phyloP scores from a whole-genome alignment of 331 rosid species.

The Stylosanthes scabra region DNA sequence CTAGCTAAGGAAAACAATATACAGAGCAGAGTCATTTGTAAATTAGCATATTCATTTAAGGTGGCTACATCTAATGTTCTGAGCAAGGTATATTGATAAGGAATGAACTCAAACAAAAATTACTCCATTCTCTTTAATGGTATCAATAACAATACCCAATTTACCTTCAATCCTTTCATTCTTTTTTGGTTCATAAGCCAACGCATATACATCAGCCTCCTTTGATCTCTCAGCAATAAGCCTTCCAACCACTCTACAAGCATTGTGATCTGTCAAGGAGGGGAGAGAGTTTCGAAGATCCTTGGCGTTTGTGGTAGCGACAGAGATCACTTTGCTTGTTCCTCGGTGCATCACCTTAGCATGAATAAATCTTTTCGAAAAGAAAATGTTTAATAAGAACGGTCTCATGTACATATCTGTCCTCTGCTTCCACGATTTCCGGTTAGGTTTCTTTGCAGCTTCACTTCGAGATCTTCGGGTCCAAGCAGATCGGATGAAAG shows the following conservation, averaged over 20 bases:
- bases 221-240: constrained; percentile 86
- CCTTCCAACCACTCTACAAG: constrained; percentile 74
- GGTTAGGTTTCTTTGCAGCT: constrained; percentile 66
- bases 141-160: constrained; percentile 78
- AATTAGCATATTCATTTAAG: constrained; percentile 12
- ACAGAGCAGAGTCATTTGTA: constrained; percentile 20
- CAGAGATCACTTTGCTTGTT: constrained; percentile 91
- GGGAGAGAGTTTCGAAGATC: constrained; percentile 78
- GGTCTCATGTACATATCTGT: constrained; percentile 95
- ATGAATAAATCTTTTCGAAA: constrained; percentile 80
- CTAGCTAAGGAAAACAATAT: constrained; percentile 25
- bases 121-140: constrained; percentile 80
- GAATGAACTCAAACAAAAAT: constrained; percentile 50
- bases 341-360: constrained; percentile 94
- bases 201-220: constrained; percentile 91
- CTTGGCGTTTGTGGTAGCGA: constrained; percentile 85
- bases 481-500: constrained; percentile 76
- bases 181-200: constrained; percentile 81
- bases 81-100: background rate
- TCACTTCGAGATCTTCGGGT: constrained; percentile 91
- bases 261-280: constrained; percentile 70
- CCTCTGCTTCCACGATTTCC: constrained; percentile 88
- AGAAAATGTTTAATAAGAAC: constrained; percentile 79
- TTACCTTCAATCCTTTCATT: constrained; percentile 82
- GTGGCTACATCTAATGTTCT: background rate